Conservation (phyloP, 352 stramenopile species). For the Globisporangium spiculum region DNA sequence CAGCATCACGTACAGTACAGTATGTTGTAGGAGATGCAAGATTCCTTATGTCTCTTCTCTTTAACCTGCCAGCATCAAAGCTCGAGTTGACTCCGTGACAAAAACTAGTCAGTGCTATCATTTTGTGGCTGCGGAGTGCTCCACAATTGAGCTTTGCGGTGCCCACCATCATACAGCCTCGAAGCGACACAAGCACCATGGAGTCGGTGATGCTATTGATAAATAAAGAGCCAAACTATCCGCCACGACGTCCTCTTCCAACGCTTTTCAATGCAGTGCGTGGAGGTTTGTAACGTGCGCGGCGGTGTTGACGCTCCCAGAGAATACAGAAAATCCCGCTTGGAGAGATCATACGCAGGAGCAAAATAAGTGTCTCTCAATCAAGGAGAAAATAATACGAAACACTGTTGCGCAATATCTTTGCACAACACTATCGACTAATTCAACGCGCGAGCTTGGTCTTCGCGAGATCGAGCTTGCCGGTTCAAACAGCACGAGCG, state of each 20-base stretch:
- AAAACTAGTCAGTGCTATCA: not conserved
- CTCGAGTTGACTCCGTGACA: not conserved
- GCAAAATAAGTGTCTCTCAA: not conserved
- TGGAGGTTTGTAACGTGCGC: not conserved
- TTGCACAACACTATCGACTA: conserved; percentile 31
- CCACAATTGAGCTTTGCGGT: not conserved
- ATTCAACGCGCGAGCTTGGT: conserved; percentile 35
- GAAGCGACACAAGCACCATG: no score
- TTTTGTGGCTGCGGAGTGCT: not conserved
- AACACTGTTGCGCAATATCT: no score
- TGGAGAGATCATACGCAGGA: not conserved
- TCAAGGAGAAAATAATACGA: not conserved
- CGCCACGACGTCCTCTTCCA: no score
- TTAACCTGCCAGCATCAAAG: not conserved
- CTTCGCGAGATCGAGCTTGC: conserved; percentile 26
- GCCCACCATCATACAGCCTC: not conserved
- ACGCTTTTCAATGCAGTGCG: not conserved
- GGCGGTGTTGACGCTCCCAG: not conserved
- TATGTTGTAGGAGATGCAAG: not conserved
- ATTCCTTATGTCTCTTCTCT: not conserved
- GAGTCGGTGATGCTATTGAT: no score
- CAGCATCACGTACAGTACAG: not conserved
- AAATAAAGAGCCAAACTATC: no score
- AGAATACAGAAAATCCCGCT: not conserved
- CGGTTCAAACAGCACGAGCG: conserved; percentile 62